Conservation (phyloP, 305 asterid species). For the Fraxinus paxiana region DNA sequence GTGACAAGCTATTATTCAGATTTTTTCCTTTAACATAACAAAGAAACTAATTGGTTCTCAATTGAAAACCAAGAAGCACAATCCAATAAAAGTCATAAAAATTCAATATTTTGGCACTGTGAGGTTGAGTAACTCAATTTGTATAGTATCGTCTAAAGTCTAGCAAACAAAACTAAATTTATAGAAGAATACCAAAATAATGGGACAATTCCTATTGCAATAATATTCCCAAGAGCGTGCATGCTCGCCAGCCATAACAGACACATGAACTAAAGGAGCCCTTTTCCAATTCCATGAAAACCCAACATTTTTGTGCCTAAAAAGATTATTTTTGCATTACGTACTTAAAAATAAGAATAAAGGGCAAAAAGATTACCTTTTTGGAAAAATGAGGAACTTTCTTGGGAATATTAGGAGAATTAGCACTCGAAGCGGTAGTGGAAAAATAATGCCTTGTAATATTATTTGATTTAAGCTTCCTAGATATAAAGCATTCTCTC, state of each 20-base stretch:
- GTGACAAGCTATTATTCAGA: not conserved
- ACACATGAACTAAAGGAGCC: not conserved
- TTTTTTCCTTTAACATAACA: not conserved
- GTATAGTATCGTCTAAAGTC: not conserved
- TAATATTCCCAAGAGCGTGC: not conserved
- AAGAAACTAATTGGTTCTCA: not conserved
- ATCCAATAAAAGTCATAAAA: conserved; percentile 4
- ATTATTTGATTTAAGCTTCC: conserved; percentile 29
- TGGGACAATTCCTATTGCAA: not conserved
- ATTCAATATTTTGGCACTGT: not conserved
- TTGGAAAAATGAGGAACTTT: conserved; percentile 66
- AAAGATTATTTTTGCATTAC: not conserved
- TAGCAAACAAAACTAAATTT: not conserved
- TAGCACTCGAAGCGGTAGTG: conserved; percentile 32
- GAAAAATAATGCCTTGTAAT: conserved; percentile 36
- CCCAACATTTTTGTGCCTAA: not conserved
- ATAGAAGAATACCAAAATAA: not conserved
- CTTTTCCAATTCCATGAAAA: conserved; percentile 5
- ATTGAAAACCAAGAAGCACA: not conserved
- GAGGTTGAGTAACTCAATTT: not conserved
- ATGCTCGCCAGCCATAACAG: conserved; percentile 1
- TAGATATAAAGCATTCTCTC: conserved; percentile 32
- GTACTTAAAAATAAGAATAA: not conserved
- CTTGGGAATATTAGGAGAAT: conserved; percentile 37
- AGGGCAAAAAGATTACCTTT: conserved; percentile 39